Evolutionary conservation across 2,329 filamentous ascomycete species (phyloP), one percentile per base, ranked within the genome.

Genomic region (Aspergillus sp.): DNA sequence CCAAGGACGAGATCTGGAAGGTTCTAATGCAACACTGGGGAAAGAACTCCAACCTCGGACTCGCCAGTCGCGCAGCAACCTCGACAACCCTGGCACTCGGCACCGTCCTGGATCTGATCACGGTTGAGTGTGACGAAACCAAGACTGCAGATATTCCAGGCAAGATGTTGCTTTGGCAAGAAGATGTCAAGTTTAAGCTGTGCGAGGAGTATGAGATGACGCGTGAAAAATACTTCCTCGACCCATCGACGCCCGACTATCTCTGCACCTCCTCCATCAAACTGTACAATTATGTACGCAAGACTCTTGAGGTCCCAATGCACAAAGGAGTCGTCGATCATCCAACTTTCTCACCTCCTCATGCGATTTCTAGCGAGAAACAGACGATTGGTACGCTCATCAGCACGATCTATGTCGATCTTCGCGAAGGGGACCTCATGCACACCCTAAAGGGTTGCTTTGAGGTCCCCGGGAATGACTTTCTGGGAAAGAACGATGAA

Each of bases 281-380:
- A 2, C 59, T 79, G 19, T 80, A 80, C 65, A 49, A 42, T 3
- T 75, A 73, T 57, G 73, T 80, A 7, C 72, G 77, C 2, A 60
- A 66, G 8, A 69, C 69, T 5, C 67, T 80, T 17, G 63, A 59
- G 1, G 68, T 80, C 11, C 70, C 71, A 4, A 66, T 75, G 61
- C 71, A 75, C 56, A 69, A 68, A 19, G 73, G 72, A 3, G 55
- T 74, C 1, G 60, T 62, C 6, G 73, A 75, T 27, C 72, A 75
- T 25, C 69, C 71, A 1, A 66, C 69, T 0, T 57, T 64, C 21
- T 58, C 58, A 19, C 54, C 55, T 13, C 54, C 55, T 15, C 25
- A 32, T 10, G 50, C 57, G 11, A 47, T 53, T 6, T 38, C 48
- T 3, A 25, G 48, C 4, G 54, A 50, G 5, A 61, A 65, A 50